Percentiles rank a stretch among this genome's conserved stretches.
Conservation (phyloP, 73 alveolate species). For the Paramecium pentaurelia region DNA sequence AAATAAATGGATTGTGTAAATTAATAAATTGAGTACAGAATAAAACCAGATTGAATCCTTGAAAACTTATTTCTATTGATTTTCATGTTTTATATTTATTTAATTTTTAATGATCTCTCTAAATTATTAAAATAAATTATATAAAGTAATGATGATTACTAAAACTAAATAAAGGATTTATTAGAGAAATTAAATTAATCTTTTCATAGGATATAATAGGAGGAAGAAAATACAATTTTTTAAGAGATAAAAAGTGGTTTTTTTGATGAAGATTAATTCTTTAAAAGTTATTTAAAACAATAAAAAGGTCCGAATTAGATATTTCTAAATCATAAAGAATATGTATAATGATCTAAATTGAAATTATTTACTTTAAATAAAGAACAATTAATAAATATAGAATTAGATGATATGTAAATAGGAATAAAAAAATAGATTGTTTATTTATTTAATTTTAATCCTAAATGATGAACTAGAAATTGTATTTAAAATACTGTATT, state of each 20-base stretch:
- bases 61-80: not conserved
- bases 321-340: too few species aligned
- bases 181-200: not conserved
- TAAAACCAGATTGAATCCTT: not conserved
- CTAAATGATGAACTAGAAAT: too few species aligned
- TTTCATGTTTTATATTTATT: not conserved
- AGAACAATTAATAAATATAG: too few species aligned
- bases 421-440: not conserved
- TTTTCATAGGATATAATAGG: not conserved
- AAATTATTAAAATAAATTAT: not conserved
- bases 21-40: not conserved
- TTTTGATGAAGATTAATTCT: not conserved
- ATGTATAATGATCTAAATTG: not conserved
- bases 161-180: not conserved
- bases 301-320: not conserved
- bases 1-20: not conserved
- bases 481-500: too few species aligned
- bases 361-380: not conserved
- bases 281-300: not conserved
- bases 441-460: too few species aligned
- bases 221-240: not conserved
- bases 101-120: not conserved
- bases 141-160: not conserved
- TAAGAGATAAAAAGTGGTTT: not conserved
- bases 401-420: not conserved